Conservation (phyloP, 768 basidiomycete species). For the Cystoderma amianthinum region DNA sequence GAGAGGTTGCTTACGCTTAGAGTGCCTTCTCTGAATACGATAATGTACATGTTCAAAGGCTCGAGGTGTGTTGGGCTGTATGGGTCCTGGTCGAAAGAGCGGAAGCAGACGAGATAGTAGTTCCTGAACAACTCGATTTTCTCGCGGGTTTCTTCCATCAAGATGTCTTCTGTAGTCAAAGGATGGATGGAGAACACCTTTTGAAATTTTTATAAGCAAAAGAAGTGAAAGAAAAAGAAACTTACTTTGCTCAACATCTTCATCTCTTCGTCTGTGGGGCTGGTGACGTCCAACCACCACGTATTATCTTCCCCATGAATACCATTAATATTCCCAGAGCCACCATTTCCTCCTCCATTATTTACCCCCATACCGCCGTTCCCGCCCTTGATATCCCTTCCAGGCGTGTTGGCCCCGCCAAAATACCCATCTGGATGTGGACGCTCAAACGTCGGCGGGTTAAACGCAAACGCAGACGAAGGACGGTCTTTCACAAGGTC, state of each 20-base stretch:
- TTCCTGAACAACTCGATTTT: conserved; percentile 99
- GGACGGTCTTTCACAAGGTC: conserved; percentile 10
- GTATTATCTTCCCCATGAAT: conserved; percentile 65
- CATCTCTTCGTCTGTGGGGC: conserved; percentile 98
- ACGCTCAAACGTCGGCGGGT: conserved; percentile 1
- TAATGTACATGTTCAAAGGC: conserved; percentile 99
- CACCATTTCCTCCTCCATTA: no score
- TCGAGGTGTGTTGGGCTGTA: conserved; percentile 97
- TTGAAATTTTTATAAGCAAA: no score
- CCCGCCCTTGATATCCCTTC: not conserved
- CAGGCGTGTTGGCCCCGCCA: not conserved
- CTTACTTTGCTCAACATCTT: conserved; percentile 86
- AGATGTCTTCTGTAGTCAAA: conserved; percentile 97
- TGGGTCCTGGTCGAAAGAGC: conserved; percentile 97
- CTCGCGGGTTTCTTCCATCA: conserved; percentile 99
- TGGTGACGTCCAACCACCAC: conserved; percentile 96
- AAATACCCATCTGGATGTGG: conserved; percentile 3
- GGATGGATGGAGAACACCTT: conserved; percentile 97
- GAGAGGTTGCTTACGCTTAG: conserved; percentile 86
- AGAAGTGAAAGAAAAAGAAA: conserved; percentile 2
- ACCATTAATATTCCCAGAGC: not conserved
- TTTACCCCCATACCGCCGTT: not conserved
- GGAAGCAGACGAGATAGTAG: conserved; percentile 98
- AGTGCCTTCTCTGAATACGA: conserved; percentile 96
- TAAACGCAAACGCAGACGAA: conserved; percentile 12